Evolutionary conservation across 129 eudicot genomes (phyloP).

Genomic region (Escallonia herrerae): DNA sequence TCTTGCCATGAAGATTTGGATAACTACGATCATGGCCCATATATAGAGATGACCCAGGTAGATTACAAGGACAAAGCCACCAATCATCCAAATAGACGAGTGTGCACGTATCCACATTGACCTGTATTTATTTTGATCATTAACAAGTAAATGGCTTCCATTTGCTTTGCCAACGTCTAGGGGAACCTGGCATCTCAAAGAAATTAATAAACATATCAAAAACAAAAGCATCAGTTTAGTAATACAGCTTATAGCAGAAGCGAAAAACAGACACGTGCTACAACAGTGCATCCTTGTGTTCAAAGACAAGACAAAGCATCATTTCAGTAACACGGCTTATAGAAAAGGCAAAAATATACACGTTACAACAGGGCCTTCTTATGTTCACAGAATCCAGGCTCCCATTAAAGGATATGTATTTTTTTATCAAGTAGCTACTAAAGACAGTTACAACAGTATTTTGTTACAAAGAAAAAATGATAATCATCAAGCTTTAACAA

Average conservation of each 20-base stretch:
- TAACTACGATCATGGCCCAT: slow-evolving; percentile 78
- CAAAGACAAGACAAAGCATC: no score
- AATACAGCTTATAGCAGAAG: no score
- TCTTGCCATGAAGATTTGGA: slow-evolving; percentile 84
- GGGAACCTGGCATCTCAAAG: slow-evolving; percentile 36
- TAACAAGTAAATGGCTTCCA: slow-evolving; percentile 53
- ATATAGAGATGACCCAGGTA: slow-evolving; percentile 95
- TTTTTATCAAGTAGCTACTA: not conserved
- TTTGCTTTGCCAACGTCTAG: slow-evolving; percentile 44
- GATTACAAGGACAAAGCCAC: slow-evolving; percentile 64
- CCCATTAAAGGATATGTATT: not conserved
- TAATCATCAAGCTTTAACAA: not conserved
- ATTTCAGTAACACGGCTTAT: not conserved
- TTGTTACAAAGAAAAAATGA: not conserved
- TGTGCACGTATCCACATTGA: slow-evolving; percentile 71
- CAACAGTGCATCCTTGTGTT: no score
- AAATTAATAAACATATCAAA: not conserved
- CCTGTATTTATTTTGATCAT: slow-evolving; percentile 72
- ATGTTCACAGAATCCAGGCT: not conserved
- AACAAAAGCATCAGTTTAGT: not conserved
- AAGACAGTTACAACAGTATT: not conserved
- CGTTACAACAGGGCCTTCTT: not conserved
- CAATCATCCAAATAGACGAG: slow-evolving; percentile 91
- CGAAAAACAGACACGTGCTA: no score
- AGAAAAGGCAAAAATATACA: not conserved